Evolutionary conservation across 345 rosid genomes (phyloP).

Genomic region (Syzygium grande): DNA sequence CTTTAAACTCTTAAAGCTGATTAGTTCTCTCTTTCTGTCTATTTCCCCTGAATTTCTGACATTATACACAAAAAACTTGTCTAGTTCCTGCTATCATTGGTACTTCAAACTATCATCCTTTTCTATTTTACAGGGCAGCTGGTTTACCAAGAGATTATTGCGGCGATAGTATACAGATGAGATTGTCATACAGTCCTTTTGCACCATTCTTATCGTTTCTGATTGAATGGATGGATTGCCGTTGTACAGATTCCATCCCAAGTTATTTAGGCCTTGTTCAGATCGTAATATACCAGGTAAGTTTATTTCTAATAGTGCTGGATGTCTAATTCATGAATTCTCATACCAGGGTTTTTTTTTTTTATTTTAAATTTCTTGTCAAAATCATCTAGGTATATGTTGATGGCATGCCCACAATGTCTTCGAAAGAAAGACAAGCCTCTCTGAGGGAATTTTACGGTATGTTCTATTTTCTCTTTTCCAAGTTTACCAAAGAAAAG

Average conservation of each 20-base stretch:
- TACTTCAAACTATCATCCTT: not conserved
- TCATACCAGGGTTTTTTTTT: not conserved
- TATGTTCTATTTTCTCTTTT: not conserved
- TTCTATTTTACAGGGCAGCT: conserved; percentile 42
- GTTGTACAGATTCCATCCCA: conserved; percentile 53
- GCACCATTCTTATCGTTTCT: conserved; percentile 51
- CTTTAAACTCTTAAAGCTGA: not conserved
- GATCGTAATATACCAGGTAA: conserved; percentile 51
- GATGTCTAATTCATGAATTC: not conserved
- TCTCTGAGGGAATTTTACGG: conserved; percentile 62
- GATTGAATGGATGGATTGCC: conserved; percentile 63
- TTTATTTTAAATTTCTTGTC: not conserved
- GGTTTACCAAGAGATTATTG: conserved; percentile 47
- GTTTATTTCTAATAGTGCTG: not conserved
- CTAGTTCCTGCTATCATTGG: not conserved
- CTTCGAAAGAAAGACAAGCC: conserved; percentile 52
- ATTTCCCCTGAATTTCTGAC: not conserved
- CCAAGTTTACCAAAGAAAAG: not conserved
- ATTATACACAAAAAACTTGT: not conserved
- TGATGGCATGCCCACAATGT: conserved; percentile 52
- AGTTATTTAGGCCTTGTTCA: conserved; percentile 50
- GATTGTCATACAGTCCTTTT: conserved; percentile 48
- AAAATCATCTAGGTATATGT: conserved; percentile 37
- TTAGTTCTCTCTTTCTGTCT: not conserved
- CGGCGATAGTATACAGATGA: conserved; percentile 49